These are phyloP conservation scores for Talaromyces sp. DNA, from an alignment of 2,329 filamentous ascomycete genomes.

Conservation along the genomic window DNA sequence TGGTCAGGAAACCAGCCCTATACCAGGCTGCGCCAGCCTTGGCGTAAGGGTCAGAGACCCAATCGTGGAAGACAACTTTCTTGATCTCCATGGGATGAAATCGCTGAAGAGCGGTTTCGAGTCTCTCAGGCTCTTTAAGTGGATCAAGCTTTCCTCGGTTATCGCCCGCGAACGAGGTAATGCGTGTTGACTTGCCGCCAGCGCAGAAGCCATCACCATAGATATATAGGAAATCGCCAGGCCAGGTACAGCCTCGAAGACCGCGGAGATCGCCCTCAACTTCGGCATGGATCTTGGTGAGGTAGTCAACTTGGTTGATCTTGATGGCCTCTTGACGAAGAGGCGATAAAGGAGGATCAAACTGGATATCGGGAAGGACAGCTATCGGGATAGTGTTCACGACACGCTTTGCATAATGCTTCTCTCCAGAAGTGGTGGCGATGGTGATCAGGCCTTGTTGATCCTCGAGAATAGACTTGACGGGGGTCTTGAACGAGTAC, in stretches of 20 bases:
- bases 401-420: conserved; percentile 25
- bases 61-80: conserved; percentile 27
- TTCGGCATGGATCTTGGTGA: conserved; percentile 27
- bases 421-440: conserved; percentile 7
- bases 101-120: conserved; percentile 10
- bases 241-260: conserved; percentile 20
- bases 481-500: conserved; percentile 29
- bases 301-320: conserved; percentile 21
- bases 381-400: conserved; percentile 31
- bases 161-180: conserved; percentile 20
- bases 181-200: conserved; percentile 17
- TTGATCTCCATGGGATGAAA: conserved; percentile 22
- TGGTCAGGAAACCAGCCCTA: conserved; percentile 24
- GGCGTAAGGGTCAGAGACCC: conserved; percentile 29
- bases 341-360: conserved; percentile 24
- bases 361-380: conserved; percentile 23
- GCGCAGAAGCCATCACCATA: conserved; percentile 23
- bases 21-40: conserved; percentile 25
- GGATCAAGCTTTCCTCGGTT: conserved; percentile 19
- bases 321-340: conserved; percentile 25
- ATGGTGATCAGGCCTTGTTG: background rate
- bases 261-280: conserved; percentile 24
- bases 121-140: conserved; percentile 17
- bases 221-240: conserved; percentile 21
- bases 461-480: conserved; percentile 26